Evolutionary conservation across 371 early-diverging fungal genomes (phyloP).

Genomic region (Apophysomyces ossiformis): DNA sequence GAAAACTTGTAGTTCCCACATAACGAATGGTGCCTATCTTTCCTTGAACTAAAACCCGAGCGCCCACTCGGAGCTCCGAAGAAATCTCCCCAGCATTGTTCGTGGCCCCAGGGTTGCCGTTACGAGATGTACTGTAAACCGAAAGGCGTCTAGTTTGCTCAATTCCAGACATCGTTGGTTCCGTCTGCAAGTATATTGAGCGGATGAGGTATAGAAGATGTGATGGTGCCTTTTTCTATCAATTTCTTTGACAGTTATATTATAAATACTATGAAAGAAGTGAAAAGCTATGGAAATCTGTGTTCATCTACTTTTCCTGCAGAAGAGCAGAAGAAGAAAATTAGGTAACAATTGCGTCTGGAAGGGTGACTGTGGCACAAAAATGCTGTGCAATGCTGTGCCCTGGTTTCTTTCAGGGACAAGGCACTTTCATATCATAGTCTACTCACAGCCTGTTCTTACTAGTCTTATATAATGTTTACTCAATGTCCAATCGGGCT

Average conservation of each 20-base stretch:
- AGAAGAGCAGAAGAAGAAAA: slow-evolving; percentile 1
- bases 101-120: slow-evolving; percentile 16
- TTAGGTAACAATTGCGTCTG: not conserved
- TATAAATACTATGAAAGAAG: not conserved
- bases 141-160: slow-evolving; percentile 24
- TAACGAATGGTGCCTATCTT: slow-evolving; percentile 63
- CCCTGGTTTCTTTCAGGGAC: not conserved
- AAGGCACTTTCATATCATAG: no score
- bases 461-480: no score
- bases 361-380: no score
- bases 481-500: no score
- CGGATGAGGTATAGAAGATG: slow-evolving; percentile 4
- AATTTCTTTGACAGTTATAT: slow-evolving; percentile 5
- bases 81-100: slow-evolving; percentile 13
- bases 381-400: no score
- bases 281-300: not conserved
- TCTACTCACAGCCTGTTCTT: no score
- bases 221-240: slow-evolving; percentile 9
- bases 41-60: slow-evolving; percentile 68
- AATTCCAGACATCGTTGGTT: slow-evolving; percentile 2
- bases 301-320: slow-evolving; percentile 9
- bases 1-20: slow-evolving; percentile 67
- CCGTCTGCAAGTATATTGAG: slow-evolving; percentile 5
- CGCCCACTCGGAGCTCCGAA: slow-evolving; percentile 49
- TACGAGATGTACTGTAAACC: slow-evolving; percentile 22